phyloP scores from a whole-genome alignment of 2,329 filamentous ascomycete species.

The Pezicula neosporulosa region DNA sequence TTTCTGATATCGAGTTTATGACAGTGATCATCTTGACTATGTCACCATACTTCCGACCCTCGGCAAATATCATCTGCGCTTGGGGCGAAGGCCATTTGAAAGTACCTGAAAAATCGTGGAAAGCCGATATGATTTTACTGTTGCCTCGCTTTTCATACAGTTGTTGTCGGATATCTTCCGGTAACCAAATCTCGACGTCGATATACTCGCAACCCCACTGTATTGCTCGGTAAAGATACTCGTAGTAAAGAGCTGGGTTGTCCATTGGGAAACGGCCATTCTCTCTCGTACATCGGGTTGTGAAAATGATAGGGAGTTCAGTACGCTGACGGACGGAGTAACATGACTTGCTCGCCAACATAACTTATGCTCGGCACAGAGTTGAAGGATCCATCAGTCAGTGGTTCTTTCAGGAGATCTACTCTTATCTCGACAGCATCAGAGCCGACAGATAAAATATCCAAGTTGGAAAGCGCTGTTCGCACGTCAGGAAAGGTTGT shows the following conservation, averaged over 20 bases:
- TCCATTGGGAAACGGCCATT: conserved; percentile 86
- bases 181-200: conserved; percentile 84
- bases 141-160: conserved; percentile 70
- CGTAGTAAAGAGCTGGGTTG: conserved; percentile 69
- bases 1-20: conserved; percentile 77
- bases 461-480: conserved; percentile 77
- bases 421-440: conserved; percentile 84
- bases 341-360: conserved; percentile 82
- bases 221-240: conserved; percentile 78
- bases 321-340: conserved; percentile 78
- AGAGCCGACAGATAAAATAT: conserved; percentile 82
- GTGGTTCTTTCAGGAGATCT: conserved; percentile 73
- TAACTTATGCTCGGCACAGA: conserved; percentile 75
- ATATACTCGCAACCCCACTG: conserved; percentile 91
- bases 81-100: conserved; percentile 79
- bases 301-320: conserved; percentile 88
- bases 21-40: conserved; percentile 91
- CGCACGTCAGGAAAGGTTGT: conserved; percentile 86
- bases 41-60: conserved; percentile 72
- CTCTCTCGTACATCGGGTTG: conserved; percentile 75
- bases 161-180: conserved; percentile 66
- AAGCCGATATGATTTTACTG: conserved; percentile 87
- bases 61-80: conserved; percentile 68
- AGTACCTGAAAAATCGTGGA: conserved; percentile 81
- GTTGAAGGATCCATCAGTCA: conserved; percentile 57